phyloP scores from a whole-genome alignment of 371 early-diverging fungal genomes.

The Dipsacomyces acuminosporus region DNA sequence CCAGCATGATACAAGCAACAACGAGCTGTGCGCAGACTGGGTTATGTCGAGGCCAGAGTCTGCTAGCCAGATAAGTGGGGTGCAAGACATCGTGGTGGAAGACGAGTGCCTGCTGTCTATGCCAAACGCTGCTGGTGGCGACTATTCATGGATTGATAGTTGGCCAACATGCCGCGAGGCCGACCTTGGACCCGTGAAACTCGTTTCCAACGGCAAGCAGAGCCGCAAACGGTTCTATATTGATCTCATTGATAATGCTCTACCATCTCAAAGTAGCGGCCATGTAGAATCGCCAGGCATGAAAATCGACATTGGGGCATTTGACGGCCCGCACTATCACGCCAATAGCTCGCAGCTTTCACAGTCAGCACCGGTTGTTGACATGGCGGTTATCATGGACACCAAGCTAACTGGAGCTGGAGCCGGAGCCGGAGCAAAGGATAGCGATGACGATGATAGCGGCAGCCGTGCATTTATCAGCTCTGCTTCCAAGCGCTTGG shows the following conservation, averaged over 20 bases:
- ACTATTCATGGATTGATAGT: constrained; percentile 6
- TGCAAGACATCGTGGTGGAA: no score
- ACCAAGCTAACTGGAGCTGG: not conserved
- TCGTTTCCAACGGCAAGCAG: no score
- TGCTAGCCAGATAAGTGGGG: no score
- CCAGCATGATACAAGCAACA: not conserved
- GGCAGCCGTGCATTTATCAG: not conserved
- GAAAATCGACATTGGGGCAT: not conserved
- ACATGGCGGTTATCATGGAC: not conserved
- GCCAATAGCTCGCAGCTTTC: not conserved
- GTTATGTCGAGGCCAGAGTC: no score
- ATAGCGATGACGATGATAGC: not conserved
- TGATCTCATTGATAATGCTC: not conserved
- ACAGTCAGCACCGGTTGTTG: constrained; percentile 1
- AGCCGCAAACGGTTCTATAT: constrained; percentile 8
- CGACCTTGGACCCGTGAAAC: constrained; percentile 6
- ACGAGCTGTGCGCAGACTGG: not conserved
- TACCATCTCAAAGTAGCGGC: no score
- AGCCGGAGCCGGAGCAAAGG: not conserved
- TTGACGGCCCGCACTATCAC: not conserved
- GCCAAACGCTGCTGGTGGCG: not conserved
- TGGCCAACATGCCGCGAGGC: constrained; percentile 35
- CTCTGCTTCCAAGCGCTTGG: constrained; percentile 7
- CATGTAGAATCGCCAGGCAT: not conserved
- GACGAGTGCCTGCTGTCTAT: not conserved